A percentile compares a stretch with the other conserved stretches of the same genome.
Conservation (phyloP, 208 protist species). For the Acanthamoeba sp. region DNA sequence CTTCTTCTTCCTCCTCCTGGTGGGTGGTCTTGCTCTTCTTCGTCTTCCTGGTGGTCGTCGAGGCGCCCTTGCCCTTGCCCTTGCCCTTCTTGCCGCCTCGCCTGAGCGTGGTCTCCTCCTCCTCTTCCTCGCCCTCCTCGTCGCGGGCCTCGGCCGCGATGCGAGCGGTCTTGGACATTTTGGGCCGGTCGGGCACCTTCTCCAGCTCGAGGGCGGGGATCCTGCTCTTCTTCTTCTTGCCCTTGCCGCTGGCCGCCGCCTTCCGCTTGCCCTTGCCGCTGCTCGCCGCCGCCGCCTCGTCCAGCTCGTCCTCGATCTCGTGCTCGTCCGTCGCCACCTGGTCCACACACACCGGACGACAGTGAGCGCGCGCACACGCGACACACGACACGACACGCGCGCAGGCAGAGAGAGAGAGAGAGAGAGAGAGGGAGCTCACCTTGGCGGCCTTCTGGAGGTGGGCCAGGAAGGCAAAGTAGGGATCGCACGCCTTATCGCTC, state of each 20-base stretch:
- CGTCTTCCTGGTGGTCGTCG: neutral
- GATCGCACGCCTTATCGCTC: conserved; percentile 29
- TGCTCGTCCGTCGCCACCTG: neutral
- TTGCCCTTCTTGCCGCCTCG: neutral
- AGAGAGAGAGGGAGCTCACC: too few species aligned
- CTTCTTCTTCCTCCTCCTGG: neutral
- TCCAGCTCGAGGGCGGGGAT: conserved; percentile 30
- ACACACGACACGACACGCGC: neutral
- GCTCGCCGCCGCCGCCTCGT: neutral
- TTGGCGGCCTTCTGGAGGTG: conserved; percentile 14
- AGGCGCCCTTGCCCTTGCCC: neutral
- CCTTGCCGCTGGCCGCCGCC: neutral
- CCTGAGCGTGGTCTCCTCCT: neutral
- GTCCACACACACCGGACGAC: neutral
- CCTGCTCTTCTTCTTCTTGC: conserved; percentile 58
- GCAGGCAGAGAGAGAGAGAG: neutral
- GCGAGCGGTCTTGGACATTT: neutral
- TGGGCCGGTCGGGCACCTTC: conserved; percentile 46
- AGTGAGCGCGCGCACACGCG: neutral
- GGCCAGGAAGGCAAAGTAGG: conserved; percentile 37
- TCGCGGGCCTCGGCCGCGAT: neutral
- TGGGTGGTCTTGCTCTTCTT: neutral
- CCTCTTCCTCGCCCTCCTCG: neutral
- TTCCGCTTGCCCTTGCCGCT: conserved; percentile 8
- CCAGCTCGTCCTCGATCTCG: conserved; percentile 1